These are phyloP conservation scores for Oryza officinalis DNA, from an alignment of 176 grass and related monocot genomes.

Conservation along the genomic window DNA sequence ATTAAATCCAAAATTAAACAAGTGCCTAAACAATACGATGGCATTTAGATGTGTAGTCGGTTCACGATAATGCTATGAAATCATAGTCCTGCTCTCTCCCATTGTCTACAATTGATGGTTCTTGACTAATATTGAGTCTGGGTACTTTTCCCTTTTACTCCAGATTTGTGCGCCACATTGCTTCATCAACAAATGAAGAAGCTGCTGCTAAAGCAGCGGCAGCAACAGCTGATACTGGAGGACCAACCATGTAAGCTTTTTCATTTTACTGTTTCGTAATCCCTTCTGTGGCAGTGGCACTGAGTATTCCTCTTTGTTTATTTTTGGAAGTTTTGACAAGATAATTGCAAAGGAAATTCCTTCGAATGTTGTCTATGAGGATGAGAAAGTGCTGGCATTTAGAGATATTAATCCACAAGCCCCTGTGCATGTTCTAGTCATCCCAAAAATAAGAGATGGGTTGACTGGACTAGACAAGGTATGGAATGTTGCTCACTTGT, in stretches of 20 bases:
- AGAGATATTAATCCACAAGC: slow-evolving; percentile 89
- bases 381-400: slow-evolving; percentile 93
- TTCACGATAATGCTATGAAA: not conserved
- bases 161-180: slow-evolving; percentile 62
- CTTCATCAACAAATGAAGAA: slow-evolving; percentile 81
- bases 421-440: slow-evolving; percentile 83
- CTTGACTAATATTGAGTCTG: slow-evolving; percentile 1
- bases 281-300: not conserved
- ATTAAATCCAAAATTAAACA: not conserved
- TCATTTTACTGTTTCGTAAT: not conserved
- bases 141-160: not conserved
- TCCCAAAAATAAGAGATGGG: slow-evolving; percentile 77
- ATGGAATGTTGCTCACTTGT: not conserved
- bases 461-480: slow-evolving; percentile 84
- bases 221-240: slow-evolving; percentile 53
- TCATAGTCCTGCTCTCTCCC: not conserved
- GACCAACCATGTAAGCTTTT: slow-evolving; percentile 66
- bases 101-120: not conserved
- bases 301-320: slow-evolving; percentile 22
- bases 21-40: not conserved
- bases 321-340: slow-evolving; percentile 78
- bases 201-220: slow-evolving; percentile 62
- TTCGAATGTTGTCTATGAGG: slow-evolving; percentile 74
- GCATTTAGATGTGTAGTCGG: not conserved
- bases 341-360: slow-evolving; percentile 94